These are phyloP conservation scores for Ilyonectria robusta DNA, from an alignment of 2,329 filamentous ascomycete species.

Conservation along the genomic window DNA sequence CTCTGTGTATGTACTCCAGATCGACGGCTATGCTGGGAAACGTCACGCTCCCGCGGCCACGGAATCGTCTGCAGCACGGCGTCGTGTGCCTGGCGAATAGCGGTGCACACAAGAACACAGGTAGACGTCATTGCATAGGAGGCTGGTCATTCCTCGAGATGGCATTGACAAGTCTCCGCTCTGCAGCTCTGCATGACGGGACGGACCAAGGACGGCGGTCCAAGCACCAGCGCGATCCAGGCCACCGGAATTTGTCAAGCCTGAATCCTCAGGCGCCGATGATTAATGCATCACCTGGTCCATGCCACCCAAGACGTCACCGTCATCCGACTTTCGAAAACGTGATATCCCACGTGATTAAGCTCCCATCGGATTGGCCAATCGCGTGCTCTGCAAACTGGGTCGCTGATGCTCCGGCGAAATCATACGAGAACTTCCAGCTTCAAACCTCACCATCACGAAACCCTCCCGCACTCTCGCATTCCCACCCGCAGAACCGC, in stretches of 20 bases:
- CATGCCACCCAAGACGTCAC: slow-evolving; percentile 37
- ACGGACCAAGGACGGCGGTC: not conserved
- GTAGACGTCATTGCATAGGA: slow-evolving; percentile 7
- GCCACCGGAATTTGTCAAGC: not conserved
- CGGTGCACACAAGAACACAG: not conserved
- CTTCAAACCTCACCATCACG: slow-evolving; percentile 39
- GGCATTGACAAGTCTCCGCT: slow-evolving; percentile 14
- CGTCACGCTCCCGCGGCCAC: slow-evolving; percentile 20
- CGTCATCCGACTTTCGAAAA: slow-evolving; percentile 18
- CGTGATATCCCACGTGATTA: slow-evolving; percentile 40
- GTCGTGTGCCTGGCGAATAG: slow-evolving; percentile 19
- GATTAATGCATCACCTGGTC: not conserved
- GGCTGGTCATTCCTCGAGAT: slow-evolving; percentile 20
- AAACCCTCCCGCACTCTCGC: slow-evolving; percentile 36
- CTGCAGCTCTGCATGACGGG: slow-evolving; percentile 14
- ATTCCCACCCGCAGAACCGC: slow-evolving; percentile 36
- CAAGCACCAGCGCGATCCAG: not conserved
- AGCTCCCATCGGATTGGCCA: slow-evolving; percentile 45
- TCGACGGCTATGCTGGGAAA: slow-evolving; percentile 19
- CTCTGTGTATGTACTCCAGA: slow-evolving; percentile 15
- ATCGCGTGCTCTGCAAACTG: slow-evolving; percentile 42
- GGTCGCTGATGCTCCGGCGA: slow-evolving; percentile 39
- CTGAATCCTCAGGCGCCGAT: slow-evolving; percentile 13
- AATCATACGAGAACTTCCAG: slow-evolving; percentile 53
- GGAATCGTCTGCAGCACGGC: slow-evolving; percentile 20